Conservation (phyloP, 352 stramenopile genomes). For the Phytophthora vignae region DNA sequence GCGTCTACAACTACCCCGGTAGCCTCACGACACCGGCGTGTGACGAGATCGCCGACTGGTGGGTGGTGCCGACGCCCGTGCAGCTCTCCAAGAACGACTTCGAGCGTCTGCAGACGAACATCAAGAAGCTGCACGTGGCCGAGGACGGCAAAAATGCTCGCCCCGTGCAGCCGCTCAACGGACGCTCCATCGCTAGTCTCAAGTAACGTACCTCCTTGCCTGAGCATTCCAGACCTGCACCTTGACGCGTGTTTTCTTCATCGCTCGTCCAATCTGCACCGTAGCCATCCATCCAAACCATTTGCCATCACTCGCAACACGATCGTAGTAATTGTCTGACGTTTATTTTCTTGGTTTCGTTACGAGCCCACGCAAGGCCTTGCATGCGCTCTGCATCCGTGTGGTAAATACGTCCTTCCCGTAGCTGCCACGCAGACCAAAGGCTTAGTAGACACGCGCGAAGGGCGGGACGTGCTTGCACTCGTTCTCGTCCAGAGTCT, state of each 20-base stretch:
- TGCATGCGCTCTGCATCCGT: conserved; percentile 32
- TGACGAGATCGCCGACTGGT: conserved; percentile 64
- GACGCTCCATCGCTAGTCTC: conserved; percentile 23
- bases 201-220: not conserved
- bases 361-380: conserved; percentile 30
- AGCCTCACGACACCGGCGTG: conserved; percentile 62
- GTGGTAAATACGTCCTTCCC: conserved; percentile 41
- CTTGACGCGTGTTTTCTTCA: no score
- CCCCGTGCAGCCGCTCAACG: conserved; percentile 44
- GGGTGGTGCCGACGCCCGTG: conserved; percentile 38
- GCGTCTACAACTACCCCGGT: conserved; percentile 59
- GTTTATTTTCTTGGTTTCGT: conserved; percentile 44
- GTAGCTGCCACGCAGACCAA: conserved; percentile 30
- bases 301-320: not conserved
- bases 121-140: conserved; percentile 30
- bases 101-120: conserved; percentile 30
- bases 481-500: conserved; percentile 97
- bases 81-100: conserved; percentile 42
- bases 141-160: conserved; percentile 50
- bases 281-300: not conserved
- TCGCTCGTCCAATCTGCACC: no score
- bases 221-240: no score
- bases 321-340: conserved; percentile 35
- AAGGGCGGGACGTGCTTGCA: conserved; percentile 94
- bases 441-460: conserved; percentile 95